Conservation (phyloP, 2,329 filamentous ascomycete genomes). For the Leptoxyphium fumago region DNA sequence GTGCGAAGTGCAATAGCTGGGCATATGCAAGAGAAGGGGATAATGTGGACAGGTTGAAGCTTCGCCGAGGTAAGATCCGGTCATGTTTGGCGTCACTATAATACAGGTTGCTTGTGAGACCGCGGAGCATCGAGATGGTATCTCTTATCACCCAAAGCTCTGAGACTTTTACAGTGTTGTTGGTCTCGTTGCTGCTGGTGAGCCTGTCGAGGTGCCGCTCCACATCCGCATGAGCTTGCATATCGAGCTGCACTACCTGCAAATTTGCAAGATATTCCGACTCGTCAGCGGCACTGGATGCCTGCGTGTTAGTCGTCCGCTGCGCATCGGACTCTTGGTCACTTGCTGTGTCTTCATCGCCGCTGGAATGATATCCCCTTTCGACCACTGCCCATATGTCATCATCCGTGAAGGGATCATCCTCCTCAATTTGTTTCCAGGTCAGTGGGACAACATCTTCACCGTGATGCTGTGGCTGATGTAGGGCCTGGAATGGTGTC, state of each 20-base stretch:
- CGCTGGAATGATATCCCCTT: slow-evolving; percentile 50
- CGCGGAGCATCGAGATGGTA: slow-evolving; percentile 70
- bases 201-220: neutral
- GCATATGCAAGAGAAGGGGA: slow-evolving; percentile 19
- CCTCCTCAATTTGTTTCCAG: slow-evolving; percentile 66
- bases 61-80: neutral
- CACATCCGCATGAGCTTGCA: no score
- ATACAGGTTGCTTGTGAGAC: slow-evolving; percentile 58
- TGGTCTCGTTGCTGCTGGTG: neutral
- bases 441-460: slow-evolving; percentile 30
- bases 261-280: slow-evolving; percentile 19
- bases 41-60: slow-evolving; percentile 2
- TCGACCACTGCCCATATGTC: slow-evolving; percentile 58
- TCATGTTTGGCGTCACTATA: neutral
- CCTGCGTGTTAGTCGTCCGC: slow-evolving; percentile 19
- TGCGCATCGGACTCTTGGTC: slow-evolving; percentile 15
- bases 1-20: slow-evolving; percentile 30
- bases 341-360: slow-evolving; percentile 35
- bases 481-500: slow-evolving; percentile 49
- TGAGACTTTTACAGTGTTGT: slow-evolving; percentile 32
- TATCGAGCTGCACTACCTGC: slow-evolving; percentile 13
- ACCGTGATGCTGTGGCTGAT: slow-evolving; percentile 22
- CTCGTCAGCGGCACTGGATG: slow-evolving; percentile 25
- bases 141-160: slow-evolving; percentile 66
- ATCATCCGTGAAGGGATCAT: slow-evolving; percentile 58